Percentiles rank a stretch among this genome's conserved stretches.
phyloP scores from a whole-genome alignment of 208 protist species.

The Acanthamoeba polyphaga region DNA sequence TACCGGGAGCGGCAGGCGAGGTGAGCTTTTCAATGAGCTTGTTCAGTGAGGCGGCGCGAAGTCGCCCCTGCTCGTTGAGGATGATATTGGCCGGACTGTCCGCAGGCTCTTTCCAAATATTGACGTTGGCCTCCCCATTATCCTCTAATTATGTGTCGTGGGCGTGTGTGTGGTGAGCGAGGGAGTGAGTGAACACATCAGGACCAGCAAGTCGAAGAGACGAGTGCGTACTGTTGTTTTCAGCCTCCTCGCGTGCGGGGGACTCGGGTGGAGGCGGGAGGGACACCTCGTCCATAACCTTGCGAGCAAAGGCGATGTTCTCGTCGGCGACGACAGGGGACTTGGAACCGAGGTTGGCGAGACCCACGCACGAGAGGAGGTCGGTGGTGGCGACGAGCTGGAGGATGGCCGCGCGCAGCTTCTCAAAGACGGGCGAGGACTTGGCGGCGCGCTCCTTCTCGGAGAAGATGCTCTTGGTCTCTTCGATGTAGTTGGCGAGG shows the following conservation, averaged over 20 bases:
- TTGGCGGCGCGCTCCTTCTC: not conserved
- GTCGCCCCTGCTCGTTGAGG: constrained; percentile 49
- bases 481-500: constrained; percentile 65
- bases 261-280: constrained; percentile 1
- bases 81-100: constrained; percentile 79
- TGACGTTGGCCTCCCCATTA: constrained; percentile 1
- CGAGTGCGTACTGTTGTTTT: not conserved
- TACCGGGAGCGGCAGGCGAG: constrained; percentile 55
- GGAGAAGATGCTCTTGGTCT: constrained; percentile 69
- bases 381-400: constrained; percentile 13
- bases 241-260: not conserved
- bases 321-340: constrained; percentile 26
- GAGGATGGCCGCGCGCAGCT: not conserved
- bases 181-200: not conserved
- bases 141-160: not conserved
- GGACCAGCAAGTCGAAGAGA: too few species aligned
- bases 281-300: constrained; percentile 45
- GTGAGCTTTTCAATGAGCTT: constrained; percentile 74
- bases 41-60: constrained; percentile 44
- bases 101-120: constrained; percentile 79
- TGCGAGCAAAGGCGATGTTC: not conserved
- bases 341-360: constrained; percentile 33
- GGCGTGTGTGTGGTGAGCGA: not conserved
- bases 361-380: not conserved
- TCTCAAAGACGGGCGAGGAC: constrained; percentile 2